Base-by-base conservation (phyloP, 2,329 filamentous ascomycete species). In the Diaporthe vaccinii region DNA sequence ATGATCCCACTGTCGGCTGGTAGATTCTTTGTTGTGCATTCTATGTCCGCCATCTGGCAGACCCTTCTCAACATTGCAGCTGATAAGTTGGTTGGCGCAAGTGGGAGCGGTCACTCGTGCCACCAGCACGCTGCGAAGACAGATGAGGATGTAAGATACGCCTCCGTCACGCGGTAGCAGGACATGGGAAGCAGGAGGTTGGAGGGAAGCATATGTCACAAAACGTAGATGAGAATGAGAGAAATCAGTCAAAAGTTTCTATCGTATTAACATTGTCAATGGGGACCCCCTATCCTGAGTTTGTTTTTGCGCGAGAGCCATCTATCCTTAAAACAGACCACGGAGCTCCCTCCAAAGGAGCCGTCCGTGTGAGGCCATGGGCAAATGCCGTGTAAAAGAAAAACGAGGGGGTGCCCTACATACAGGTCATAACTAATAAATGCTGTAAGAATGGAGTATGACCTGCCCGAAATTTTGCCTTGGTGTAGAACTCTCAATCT, bases 391-490 rank as follows among this genome's bases (percentile, higher is more conserved):
- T 15, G 34, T 14, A 22, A n/a, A 41, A 41, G 34, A n/a, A 70
- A 46, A 39, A 39, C 10, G 51, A 39, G 22, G 41, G 53, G 31
- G 57, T 70, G 61, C 72, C 61, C 49, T 69, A 69, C 65, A 70
- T 55, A 71, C 59, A 74, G 75, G 72, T 68, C 75, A 76, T 69
- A 61, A 68, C 65, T 68, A 68, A 72, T 67, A 76, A 57, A 72
- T 72, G 72, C 72, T 74, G 34, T 67, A 59, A 76, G 67, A 76
- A 74, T 51, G 51, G 72, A 70, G 74, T 74, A 74, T 74, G 75
- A 76, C 75, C 75, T 61, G 72, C 34, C 31, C 49, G 51, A 59
- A 36, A 74, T 70, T 71, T 61, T 69, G 61, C 49, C 46, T 28
- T 73, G 65, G 25, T 41, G 73, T 70, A 65, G 39, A 72, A 58